Percentiles rank a stretch among this genome's conserved stretches.
These are phyloP conservation scores for Dionaea muscipula DNA, from an alignment of 179 eudicot genomes.

Conservation along the genomic window DNA sequence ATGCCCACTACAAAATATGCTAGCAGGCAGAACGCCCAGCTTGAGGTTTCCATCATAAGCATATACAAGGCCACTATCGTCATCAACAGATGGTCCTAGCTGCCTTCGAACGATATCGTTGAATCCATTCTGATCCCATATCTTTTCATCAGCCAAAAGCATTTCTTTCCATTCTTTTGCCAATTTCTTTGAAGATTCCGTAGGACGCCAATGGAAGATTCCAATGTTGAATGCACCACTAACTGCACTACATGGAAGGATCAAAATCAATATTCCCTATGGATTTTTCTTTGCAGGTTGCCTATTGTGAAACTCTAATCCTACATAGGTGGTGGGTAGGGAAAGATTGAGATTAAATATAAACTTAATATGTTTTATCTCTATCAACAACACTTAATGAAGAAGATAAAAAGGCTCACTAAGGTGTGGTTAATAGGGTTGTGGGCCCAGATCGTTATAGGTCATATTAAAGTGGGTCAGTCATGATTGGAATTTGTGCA, in stretches of 20 bases:
- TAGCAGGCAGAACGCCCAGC: constrained; percentile 88
- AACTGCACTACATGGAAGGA: constrained; percentile 33
- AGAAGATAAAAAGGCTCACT: no score
- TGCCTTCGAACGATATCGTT: constrained; percentile 65
- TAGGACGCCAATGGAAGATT: constrained; percentile 91
- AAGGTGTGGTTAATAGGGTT: no score
- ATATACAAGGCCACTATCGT: constrained; percentile 76
- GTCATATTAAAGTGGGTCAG: no score
- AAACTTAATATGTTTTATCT: no score
- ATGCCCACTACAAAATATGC: constrained; percentile 95
- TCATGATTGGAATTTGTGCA: no score
- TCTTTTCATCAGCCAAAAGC: constrained; percentile 77
- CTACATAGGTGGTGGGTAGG: no score
- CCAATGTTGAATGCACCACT: constrained; percentile 84
- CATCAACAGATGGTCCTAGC: constrained; percentile 89
- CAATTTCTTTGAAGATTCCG: constrained; percentile 62
- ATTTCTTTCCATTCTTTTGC: constrained; percentile 93
- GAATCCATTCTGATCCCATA: constrained; percentile 98
- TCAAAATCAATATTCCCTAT: no score
- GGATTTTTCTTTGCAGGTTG: no score
- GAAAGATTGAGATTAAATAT: no score
- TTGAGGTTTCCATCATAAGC: constrained; percentile 90
- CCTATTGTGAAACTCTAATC: no score
- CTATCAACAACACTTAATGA: no score
- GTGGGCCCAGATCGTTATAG: no score